Base-by-base conservation (phyloP, 441 rosid genomes). In the Mallotus repandus region DNA sequence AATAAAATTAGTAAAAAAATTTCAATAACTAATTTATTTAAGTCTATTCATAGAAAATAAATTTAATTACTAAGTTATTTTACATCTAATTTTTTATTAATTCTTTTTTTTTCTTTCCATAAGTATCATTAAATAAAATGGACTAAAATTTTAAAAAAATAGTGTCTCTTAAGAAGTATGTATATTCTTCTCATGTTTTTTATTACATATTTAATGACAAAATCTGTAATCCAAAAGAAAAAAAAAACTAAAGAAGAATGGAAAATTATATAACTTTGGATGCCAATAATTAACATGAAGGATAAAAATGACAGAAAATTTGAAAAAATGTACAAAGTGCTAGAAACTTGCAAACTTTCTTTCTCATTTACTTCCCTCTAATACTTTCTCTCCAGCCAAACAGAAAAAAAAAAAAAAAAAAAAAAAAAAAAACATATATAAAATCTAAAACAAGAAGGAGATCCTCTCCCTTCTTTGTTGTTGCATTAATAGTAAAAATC, bases 341-440 rank as follows among this genome's bases (percentile, higher is more conserved):
- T 67, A 11, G 7, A 5, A 50, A 70, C 43, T 49, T 49, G 21
- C 65, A 29, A 66, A 48, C n/a, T 62, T 59, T 72, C 60, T 52
- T 53, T 71, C 19, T 1, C 63, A 58, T 53, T 65, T 38, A 38
- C 5, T 38, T 73, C 53, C 66, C 55, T 43, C 54, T 14, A 3
- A 1, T n/a, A 8, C 63, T 80, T 43, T 70, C 66, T 68, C 55
- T 15, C 53, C 53, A 38, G 53, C 74, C 79, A 78, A 68, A 81
- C 76, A 71, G 62, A 48, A 15, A 38, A 55, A 58, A 11, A 0
- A 46, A 54, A 53, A 21, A 38, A 48, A 15, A 38, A 55, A 58
- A 11, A 0, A 46, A 54, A 53, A 21, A 38, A 54, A n/a, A 66
- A 53, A 18, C 15, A 19, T n/a, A 25, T 32, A 16, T 9, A 60